Percentiles rank a stretch among this genome's conserved stretches.
phyloP scores from a whole-genome alignment of 345 rosid genomes.

The Melaleuca alternifolia region DNA sequence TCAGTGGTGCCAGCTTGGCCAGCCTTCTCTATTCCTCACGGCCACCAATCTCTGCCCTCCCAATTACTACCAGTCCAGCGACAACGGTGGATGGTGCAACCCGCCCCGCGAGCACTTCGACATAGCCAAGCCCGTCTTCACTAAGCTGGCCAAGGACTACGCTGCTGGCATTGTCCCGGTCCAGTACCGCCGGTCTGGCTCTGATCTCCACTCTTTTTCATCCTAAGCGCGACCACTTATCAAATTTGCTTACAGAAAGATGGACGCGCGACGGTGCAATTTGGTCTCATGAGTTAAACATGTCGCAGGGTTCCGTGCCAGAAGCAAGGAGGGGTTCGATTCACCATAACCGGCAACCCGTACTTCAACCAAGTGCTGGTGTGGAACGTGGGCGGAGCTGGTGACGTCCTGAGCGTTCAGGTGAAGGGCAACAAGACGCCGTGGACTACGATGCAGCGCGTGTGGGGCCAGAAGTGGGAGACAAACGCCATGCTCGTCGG shows the following conservation, averaged over 20 bases:
- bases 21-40: constrained; percentile 42
- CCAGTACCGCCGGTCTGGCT: constrained; percentile 45
- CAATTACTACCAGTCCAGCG: constrained; percentile 29
- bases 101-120: constrained; percentile 67
- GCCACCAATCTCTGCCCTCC: constrained; percentile 87
- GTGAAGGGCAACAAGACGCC: constrained; percentile 40
- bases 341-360: constrained; percentile 50
- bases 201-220: background rate
- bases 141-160: constrained; percentile 36
- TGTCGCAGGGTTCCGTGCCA: constrained; percentile 58
- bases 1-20: constrained; percentile 45
- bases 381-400: constrained; percentile 64
- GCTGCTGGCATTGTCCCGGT: constrained; percentile 51
- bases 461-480: constrained; percentile 48
- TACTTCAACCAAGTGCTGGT: constrained; percentile 50
- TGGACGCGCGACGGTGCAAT: background rate
- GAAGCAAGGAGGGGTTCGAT: constrained; percentile 67
- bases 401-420: constrained; percentile 43
- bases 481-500: constrained; percentile 20
- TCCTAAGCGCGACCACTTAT: background rate
- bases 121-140: constrained; percentile 50
- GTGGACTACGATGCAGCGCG: constrained; percentile 33
- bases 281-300: background rate
- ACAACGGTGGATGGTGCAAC: constrained; percentile 77
- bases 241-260: background rate